A percentile compares a stretch with the other conserved stretches of the same genome.
Conservation (phyloP, 2,329 filamentous ascomycete species). For the Arthrobotrys pseudoclavata region DNA sequence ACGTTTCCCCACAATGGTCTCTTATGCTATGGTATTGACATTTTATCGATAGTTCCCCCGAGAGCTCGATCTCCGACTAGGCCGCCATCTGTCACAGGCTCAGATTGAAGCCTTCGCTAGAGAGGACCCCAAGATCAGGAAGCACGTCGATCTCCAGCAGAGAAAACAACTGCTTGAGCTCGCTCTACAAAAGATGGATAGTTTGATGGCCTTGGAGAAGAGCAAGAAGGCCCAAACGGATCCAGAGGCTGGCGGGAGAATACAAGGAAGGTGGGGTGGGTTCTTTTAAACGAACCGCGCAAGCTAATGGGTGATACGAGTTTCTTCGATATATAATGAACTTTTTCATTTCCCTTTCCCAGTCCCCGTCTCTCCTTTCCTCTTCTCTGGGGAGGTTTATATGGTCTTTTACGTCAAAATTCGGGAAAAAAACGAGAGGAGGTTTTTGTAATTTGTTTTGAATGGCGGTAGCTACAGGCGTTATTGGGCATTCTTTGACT, state of each 20-base stretch:
- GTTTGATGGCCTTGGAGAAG: slow-evolving; percentile 81
- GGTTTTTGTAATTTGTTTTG: slow-evolving; percentile 6
- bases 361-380: background rate
- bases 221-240: slow-evolving; percentile 62
- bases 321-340: slow-evolving; percentile 18
- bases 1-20: slow-evolving; percentile 9
- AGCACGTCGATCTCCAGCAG: slow-evolving; percentile 90
- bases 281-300: slow-evolving; percentile 45
- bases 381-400: background rate
- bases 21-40: slow-evolving; percentile 13
- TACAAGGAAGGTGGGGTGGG: slow-evolving; percentile 54
- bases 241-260: slow-evolving; percentile 25
- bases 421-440: slow-evolving; percentile 4
- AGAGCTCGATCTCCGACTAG: slow-evolving; percentile 87
- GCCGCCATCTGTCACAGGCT: slow-evolving; percentile 80
- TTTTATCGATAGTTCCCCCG: slow-evolving; percentile 77
- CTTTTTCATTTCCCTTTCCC: background rate
- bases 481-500: slow-evolving; percentile 12
- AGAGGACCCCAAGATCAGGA: slow-evolving; percentile 89
- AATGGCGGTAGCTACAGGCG: slow-evolving; percentile 29
- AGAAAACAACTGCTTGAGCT: slow-evolving; percentile 93
- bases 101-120: slow-evolving; percentile 91
- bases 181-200: slow-evolving; percentile 95
- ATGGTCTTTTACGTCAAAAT: background rate
- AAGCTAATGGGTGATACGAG: slow-evolving; percentile 1